Evolutionary conservation across 176 grass and related monocot species (phyloP), one percentile per base, ranked within the genome.

Genomic region (Melocanna baccifera): DNA sequence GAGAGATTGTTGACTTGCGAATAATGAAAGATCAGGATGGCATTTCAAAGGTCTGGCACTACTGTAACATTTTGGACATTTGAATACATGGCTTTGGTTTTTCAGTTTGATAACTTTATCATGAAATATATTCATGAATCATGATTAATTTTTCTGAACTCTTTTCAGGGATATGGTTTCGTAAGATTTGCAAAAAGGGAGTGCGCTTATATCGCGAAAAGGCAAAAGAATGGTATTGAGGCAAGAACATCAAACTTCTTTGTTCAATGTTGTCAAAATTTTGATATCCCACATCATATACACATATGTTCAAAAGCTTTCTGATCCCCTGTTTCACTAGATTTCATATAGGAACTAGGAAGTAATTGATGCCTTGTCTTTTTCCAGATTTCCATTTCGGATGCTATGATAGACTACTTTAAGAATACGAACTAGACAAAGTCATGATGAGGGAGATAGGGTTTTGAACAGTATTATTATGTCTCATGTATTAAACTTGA

Each of bases 161-260:
- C 12, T 47, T 85, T 53, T 81, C 75, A 97, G 94, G 94, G 94
- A 84, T 97, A 88, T 85, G 92, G 91, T 52, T 97, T 97, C 75
- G 94, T 97, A 23, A 29, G 94, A 53, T 97, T 91, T 85, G 45
- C 70, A 56, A 72, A 88, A 72, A 94, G 84, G 81, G 91, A 92
- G 52, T 78, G 88, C 22, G 91, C 94, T 88, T 81, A 74, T 58
- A 75, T 30, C 46, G 94, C 94, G 67, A 81, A 84, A 80, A 92
- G 84, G 63, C 79, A 88, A 89, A 94, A 86, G 51, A 85, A 94
- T 87, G 89, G 89, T 69, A 58, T 82, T 39, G 70, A 90, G 89
- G 94, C 83, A 94, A 87, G 18, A 70, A n/a, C 30, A 32, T 20
- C 53, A 11, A 75, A 66, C 79, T 85, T 90, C 29, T 73, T 73